Evolutionary conservation across 805 yeast species (phyloP), one percentile per base, ranked within the genome.

Genomic region (Jamesozyma rosinii): DNA sequence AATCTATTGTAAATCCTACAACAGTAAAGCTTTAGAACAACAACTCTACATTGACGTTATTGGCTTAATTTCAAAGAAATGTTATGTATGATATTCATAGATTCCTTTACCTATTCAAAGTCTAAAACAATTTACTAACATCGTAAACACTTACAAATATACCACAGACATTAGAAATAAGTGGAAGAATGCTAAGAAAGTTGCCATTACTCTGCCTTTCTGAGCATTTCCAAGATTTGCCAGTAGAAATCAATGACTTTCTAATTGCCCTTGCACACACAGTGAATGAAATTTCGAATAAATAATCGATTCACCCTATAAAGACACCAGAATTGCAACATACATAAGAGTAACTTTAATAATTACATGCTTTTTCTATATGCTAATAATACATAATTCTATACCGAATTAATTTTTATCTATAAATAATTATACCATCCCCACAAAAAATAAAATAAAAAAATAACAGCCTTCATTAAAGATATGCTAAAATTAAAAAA

Each of bases 111-210:
- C 17, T 22, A 18, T n/a, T 9, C 11, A 11, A 3, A 22, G 11
- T 22, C 3, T 37, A 15, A 26, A 13, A 18, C 26, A 18, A 4
- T 19, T 37, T 43, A 49, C 52, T 45, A 52, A 49, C 49, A 13
- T 29, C 20, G 13, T 10, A 18, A 11, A 19, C 15, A 15, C n/a
- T 15, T n/a, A 11, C 6, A 17, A 17, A n/a, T 11, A 21, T 6
- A 9, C 9, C 17, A 20, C 24, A 59, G 65, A 40, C 38, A 1
- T 18, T 47, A 15, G 45, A 51, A 4, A 37, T 58, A 11, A 61
- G 64, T 45, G 66, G 66, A n/a, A 53, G 66, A 40, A 51, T 50
- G 0, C 41, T 58, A 9, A 47, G 58, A 21, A 60, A 60, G 41
- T 29, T 61, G 11, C 62, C 66, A 3, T 40, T 61, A 22, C 36